These are phyloP conservation scores for Friedmanniomyces simplex DNA, from an alignment of 495 filamentous ascomycete species.

Conservation along the genomic window DNA sequence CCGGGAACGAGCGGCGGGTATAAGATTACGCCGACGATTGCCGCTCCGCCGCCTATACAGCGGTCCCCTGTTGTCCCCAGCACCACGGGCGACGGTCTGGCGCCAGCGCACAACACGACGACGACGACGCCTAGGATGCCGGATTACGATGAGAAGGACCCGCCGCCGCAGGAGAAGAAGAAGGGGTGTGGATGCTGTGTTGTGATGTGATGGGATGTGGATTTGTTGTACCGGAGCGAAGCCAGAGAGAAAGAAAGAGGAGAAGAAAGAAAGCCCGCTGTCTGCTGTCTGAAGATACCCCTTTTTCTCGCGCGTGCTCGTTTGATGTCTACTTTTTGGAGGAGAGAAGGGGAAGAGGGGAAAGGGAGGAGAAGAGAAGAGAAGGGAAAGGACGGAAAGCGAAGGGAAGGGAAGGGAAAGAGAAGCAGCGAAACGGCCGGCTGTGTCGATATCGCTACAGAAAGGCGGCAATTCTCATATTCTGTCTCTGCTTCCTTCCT, in stretches of 20 bases:
- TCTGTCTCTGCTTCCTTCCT: background rate
- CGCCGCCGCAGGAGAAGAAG: conserved; percentile 19
- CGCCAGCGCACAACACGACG: background rate
- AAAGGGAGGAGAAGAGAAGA: too few species aligned
- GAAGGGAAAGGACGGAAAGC: too few species aligned
- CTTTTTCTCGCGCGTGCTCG: background rate
- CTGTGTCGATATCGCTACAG: too few species aligned
- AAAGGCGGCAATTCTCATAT: too few species aligned
- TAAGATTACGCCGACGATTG: conserved; percentile 31
- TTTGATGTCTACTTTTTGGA: background rate
- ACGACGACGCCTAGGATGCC: conserved; percentile 24
- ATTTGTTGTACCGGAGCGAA: background rate
- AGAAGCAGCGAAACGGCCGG: too few species aligned
- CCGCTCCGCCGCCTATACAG: conserved; percentile 20
- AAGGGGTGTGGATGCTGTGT: conserved; percentile 30
- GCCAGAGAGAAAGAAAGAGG: background rate
- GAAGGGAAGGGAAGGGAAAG: too few species aligned
- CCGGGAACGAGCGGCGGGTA: conserved; percentile 28
- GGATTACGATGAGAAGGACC: conserved; percentile 25
- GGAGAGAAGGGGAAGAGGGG: background rate
- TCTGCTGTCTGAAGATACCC: background rate
- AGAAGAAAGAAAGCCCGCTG: background rate
- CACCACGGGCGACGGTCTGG: background rate
- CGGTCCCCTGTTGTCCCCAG: background rate
- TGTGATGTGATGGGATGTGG: conserved; percentile 25